Conservation (phyloP, 495 filamentous ascomycete species). For the Penicillium simplicissimum region DNA sequence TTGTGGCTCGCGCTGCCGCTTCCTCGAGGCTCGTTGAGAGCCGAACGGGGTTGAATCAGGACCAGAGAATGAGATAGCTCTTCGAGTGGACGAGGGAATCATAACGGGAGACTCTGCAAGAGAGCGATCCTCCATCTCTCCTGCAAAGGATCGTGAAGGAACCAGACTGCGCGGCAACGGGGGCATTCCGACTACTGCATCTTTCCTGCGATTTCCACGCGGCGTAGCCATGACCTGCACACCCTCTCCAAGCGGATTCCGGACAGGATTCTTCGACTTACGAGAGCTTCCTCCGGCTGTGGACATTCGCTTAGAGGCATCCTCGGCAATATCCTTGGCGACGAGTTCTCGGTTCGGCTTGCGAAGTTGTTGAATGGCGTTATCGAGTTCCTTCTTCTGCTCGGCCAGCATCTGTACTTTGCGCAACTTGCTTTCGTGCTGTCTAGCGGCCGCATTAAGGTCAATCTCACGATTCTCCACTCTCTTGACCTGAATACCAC, state of each 20-base stretch:
- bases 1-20: conserved; percentile 9
- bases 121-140: conserved; percentile 24
- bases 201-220: conserved; percentile 50
- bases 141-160: conserved; percentile 31
- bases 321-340: conserved; percentile 69
- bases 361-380: conserved; percentile 79
- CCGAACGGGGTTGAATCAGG: conserved; percentile 28
- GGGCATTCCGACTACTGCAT: conserved; percentile 33
- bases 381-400: conserved; percentile 74
- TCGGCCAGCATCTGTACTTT: conserved; percentile 69
- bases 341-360: conserved; percentile 85
- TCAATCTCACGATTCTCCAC: conserved; percentile 70
- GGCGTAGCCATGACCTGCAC: conserved; percentile 81
- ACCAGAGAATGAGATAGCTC: conserved; percentile 31
- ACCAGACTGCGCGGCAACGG: conserved; percentile 33
- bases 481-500: conserved; percentile 58
- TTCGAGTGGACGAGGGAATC: conserved; percentile 29
- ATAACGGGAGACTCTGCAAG: conserved; percentile 28
- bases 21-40: conserved; percentile 7
- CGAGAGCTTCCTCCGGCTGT: conserved; percentile 37
- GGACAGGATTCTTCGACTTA: conserved; percentile 65
- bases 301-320: conserved; percentile 60
- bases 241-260: conserved; percentile 57
- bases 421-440: conserved; percentile 64
- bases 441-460: conserved; percentile 55